Evolutionary conservation across 1,139 yeast species (phyloP).

Genomic region (Candida buenavistaensis): DNA sequence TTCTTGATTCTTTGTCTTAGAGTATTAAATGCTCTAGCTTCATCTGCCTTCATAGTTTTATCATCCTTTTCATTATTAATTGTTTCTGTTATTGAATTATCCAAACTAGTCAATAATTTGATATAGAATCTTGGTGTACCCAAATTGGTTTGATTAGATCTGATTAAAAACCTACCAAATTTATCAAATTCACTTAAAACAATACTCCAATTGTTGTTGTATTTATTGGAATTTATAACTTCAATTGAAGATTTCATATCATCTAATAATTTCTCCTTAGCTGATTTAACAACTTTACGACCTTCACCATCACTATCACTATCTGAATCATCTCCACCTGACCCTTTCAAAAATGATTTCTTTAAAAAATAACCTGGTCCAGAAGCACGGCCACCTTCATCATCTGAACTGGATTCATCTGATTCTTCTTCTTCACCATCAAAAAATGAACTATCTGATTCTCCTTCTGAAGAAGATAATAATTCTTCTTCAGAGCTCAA

Average conservation of each 20-base stretch:
- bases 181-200: constrained; percentile 79
- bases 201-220: constrained; percentile 77
- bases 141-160: constrained; percentile 73
- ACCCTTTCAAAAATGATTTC: constrained; percentile 52
- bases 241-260: constrained; percentile 74
- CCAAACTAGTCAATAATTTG: constrained; percentile 69
- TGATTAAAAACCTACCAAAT: constrained; percentile 63
- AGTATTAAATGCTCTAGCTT: constrained; percentile 85
- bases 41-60: constrained; percentile 79
- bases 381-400: constrained; percentile 43
- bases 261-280: constrained; percentile 88
- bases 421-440: constrained; percentile 35
- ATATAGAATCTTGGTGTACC: constrained; percentile 72
- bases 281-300: constrained; percentile 86
- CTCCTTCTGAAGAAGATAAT: constrained; percentile 45
- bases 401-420: constrained; percentile 43
- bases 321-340: constrained; percentile 50
- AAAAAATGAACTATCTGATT: constrained; percentile 45
- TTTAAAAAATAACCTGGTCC: constrained; percentile 63
- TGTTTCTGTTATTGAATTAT: constrained; percentile 61
- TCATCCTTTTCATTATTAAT: constrained; percentile 58
- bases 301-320: constrained; percentile 63
- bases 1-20: constrained; percentile 87
- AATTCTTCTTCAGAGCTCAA: constrained; percentile 70
- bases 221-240: constrained; percentile 68